Base-by-base conservation (phyloP, 1,139 yeast genomes). In the Suhomyces bolitotheri region DNA sequence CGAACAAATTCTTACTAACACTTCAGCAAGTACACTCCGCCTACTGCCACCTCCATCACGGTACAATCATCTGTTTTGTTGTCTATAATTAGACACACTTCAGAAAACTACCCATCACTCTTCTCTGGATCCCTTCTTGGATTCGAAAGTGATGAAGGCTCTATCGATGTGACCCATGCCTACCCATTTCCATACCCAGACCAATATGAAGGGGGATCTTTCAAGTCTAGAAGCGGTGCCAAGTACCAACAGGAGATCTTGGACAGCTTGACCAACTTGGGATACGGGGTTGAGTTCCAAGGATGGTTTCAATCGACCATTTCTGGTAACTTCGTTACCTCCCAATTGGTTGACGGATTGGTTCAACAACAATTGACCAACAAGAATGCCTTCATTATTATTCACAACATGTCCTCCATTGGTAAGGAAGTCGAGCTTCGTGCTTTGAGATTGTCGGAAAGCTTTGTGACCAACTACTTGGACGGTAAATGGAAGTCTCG, bases 221-320 rank as follows among this genome's bases (percentile, higher is more conserved):
- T 76, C 54, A 66, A 70, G 41, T 68, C 82, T 34, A 76, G 78
- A 56, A 71, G 79, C 46, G 86, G 87, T 38, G 67, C 70, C 43
- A 80, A 75, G 56, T 88, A 81, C 63, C 90, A 83, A 58, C 76
- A 76, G 43, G 90, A 84, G 36, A 71, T 84, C 53, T 68, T 82
- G 47, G 76, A 76, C 34, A 75, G 77, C 43, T 73, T 86, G 48
- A 78, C 73, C 51, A 74, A 71, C 41, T 76, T 81, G 45, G 84
- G 83, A 32, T 72, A 78, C 44, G 94, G 90, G 31, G 72, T 80
- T 33, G 87, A 82, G 56, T 74, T 82, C 47, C 78, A 82, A 47
- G 96, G 96, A 23, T 88, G 90, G 90, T 88, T 84, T 64, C 79
- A 85, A 54, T 73, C 85, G 33, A 73, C 89, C 22, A 57, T 72